These are phyloP conservation scores for Globisporangium radiosum DNA, from an alignment of 352 stramenopile genomes.

Conservation along the genomic window DNA sequence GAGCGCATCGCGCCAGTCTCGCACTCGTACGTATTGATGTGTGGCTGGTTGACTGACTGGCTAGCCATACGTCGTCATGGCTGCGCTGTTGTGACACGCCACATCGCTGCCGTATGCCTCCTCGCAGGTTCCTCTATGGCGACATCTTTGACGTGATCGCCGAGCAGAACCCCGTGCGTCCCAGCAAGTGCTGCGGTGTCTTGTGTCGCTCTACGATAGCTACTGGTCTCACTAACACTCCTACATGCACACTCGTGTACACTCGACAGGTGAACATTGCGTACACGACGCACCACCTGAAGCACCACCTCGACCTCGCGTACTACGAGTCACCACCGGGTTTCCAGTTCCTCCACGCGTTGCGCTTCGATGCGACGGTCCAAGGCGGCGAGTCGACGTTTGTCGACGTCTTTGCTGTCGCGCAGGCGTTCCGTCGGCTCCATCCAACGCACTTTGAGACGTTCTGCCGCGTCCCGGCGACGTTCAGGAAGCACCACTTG, in stretches of 20 bases:
- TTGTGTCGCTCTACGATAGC: too few relatives aligned
- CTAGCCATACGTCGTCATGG: too few relatives aligned
- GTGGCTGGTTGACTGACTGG: too few relatives aligned
- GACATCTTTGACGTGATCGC: constrained; percentile 81
- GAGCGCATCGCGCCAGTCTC: constrained; percentile 77
- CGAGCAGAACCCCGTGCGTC: constrained; percentile 62
- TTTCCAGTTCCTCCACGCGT: constrained; percentile 92
- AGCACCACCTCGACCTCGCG: constrained; percentile 92
- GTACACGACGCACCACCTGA: constrained; percentile 88
- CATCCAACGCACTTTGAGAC: constrained; percentile 69
- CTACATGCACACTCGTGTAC: too few relatives aligned
- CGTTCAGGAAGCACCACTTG: constrained; percentile 92
- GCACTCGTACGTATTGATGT: constrained; percentile 44
- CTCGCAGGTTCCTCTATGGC: constrained; percentile 71
- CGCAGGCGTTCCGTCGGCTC: constrained; percentile 52
- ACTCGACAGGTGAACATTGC: constrained; percentile 88
- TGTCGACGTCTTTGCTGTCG: constrained; percentile 76
- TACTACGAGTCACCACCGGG: constrained; percentile 97
- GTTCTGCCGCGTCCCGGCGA: constrained; percentile 84
- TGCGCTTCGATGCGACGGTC: constrained; percentile 83
- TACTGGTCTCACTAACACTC: too few relatives aligned
- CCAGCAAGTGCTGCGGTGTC: not conserved
- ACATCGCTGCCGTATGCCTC: not conserved
- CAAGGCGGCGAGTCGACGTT: constrained; percentile 81
- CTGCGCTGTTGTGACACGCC: too few relatives aligned